Conservation (phyloP, 768 basidiomycete genomes). For the Boletus reticulatus region DNA sequence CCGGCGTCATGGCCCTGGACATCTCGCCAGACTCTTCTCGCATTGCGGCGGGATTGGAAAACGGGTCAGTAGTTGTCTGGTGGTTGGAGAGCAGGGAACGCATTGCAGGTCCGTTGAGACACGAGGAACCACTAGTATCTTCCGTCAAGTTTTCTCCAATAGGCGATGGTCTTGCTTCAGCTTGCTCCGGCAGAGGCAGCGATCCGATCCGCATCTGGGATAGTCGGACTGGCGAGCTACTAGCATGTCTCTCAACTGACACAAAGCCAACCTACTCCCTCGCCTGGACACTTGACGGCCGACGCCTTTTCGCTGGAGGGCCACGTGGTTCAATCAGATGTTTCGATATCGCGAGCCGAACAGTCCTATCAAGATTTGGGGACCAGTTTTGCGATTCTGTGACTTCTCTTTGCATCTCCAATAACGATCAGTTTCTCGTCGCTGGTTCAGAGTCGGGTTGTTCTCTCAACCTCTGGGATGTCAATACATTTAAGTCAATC, state of each 20-base stretch:
- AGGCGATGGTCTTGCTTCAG: conserved; percentile 6
- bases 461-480: conserved; percentile 9
- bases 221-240: conserved; percentile 2
- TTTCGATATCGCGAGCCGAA: neutral
- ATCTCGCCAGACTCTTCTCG: neutral
- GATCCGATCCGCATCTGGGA: conserved; percentile 6
- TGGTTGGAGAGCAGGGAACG: neutral
- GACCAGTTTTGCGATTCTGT: neutral
- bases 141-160: conserved; percentile 8
- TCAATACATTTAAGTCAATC: neutral
- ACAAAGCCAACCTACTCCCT: neutral
- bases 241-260: conserved; percentile 3
- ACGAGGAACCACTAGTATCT: neutral
- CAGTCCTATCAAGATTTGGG: neutral
- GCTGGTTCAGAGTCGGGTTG: conserved; percentile 1
- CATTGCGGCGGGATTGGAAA: conserved; percentile 2
- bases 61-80: conserved; percentile 2
- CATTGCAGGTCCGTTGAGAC: neutral
- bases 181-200: neutral
- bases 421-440: conserved; percentile 2
- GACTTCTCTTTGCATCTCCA: conserved; percentile 5
- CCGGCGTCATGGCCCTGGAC: conserved; percentile 2
- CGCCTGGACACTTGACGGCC: conserved; percentile 5
- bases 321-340: conserved; percentile 5
- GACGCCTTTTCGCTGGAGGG: conserved; percentile 8